These are phyloP conservation scores for Aaosphaeria arxii DNA, from an alignment of 2,329 filamentous ascomycete genomes.

Conservation along the genomic window DNA sequence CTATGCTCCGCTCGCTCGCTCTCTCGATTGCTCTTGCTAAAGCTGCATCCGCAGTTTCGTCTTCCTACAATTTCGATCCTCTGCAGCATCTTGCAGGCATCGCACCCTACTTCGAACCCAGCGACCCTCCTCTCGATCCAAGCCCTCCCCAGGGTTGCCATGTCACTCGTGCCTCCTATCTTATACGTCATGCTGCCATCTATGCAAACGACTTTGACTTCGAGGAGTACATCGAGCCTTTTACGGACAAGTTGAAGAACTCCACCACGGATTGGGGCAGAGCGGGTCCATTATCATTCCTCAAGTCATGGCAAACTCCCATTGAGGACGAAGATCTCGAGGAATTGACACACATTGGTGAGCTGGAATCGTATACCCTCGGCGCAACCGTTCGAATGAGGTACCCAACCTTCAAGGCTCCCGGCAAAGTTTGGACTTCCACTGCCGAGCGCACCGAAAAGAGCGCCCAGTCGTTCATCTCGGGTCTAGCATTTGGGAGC, in stretches of 20 bases:
- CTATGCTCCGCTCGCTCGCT: constrained; percentile 20
- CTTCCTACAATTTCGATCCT: constrained; percentile 45
- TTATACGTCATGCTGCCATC: constrained; percentile 51
- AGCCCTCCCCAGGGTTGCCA: constrained; percentile 51
- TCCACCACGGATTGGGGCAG: constrained; percentile 57
- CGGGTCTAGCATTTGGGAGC: constrained; percentile 54
- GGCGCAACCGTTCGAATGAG: constrained; percentile 58
- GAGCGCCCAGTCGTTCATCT: constrained; percentile 57
- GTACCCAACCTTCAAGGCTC: constrained; percentile 54
- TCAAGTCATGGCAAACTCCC: constrained; percentile 56
- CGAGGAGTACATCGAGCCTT: constrained; percentile 51
- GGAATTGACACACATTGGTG: constrained; percentile 60
- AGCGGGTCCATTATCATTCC: constrained; percentile 55
- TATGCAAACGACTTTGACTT: constrained; percentile 54
- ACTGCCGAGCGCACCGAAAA: constrained; percentile 61
- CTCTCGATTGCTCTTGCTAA: constrained; percentile 18
- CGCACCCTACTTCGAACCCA: constrained; percentile 49
- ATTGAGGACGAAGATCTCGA: constrained; percentile 56
- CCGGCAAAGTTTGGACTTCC: constrained; percentile 59
- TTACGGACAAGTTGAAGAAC: constrained; percentile 57
- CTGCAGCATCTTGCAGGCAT: constrained; percentile 50
- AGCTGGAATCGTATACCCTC: constrained; percentile 58
- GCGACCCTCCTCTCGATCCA: constrained; percentile 46
- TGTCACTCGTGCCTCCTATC: constrained; percentile 48
- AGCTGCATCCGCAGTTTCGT: constrained; percentile 13